These are phyloP conservation scores for Insectozyma bohioensis DNA, from an alignment of 1,139 yeast genomes.

Conservation along the genomic window DNA sequence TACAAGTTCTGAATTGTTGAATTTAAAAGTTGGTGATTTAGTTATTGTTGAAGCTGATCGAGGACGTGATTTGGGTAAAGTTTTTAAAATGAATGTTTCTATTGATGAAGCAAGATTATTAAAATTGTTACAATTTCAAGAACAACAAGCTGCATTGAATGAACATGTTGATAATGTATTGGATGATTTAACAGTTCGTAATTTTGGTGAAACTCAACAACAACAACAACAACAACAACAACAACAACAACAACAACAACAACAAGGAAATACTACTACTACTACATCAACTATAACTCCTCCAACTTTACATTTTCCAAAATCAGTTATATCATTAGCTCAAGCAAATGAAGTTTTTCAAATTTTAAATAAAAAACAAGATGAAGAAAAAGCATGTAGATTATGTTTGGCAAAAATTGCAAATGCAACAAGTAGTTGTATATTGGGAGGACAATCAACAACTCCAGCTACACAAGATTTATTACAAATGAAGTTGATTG, in stretches of 20 bases:
- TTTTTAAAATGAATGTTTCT: conserved; percentile 64
- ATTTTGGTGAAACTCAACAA: conserved; percentile 10
- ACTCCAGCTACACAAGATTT: conserved; percentile 22
- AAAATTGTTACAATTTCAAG: conserved; percentile 54
- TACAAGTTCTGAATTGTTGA: conserved; percentile 16
- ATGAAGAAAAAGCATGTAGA: conserved; percentile 72
- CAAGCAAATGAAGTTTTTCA: conserved; percentile 60
- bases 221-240: conserved; percentile 8
- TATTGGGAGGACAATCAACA: conserved; percentile 12
- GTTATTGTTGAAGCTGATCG: conserved; percentile 98
- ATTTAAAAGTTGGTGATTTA: conserved; percentile 61
- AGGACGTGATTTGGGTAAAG: conserved; percentile 86
- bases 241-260: conserved; percentile 2
- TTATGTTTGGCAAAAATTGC: conserved; percentile 61
- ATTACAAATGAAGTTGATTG: conserved; percentile 48
- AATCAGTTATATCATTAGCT: conserved; percentile 73
- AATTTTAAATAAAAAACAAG: conserved; percentile 58
- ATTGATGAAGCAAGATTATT: conserved; percentile 62
- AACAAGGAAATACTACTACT: conserved; percentile 1
- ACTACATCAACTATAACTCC: conserved; percentile 24
- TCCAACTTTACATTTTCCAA: conserved; percentile 57
- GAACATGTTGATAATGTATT: conserved; percentile 16
- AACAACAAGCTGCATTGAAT: conserved; percentile 54
- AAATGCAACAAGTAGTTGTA: conserved; percentile 26
- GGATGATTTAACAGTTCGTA: conserved; percentile 26